Evolutionary conservation across 768 basidiomycete genomes (phyloP).

Genomic region (Lentinula sp.): DNA sequence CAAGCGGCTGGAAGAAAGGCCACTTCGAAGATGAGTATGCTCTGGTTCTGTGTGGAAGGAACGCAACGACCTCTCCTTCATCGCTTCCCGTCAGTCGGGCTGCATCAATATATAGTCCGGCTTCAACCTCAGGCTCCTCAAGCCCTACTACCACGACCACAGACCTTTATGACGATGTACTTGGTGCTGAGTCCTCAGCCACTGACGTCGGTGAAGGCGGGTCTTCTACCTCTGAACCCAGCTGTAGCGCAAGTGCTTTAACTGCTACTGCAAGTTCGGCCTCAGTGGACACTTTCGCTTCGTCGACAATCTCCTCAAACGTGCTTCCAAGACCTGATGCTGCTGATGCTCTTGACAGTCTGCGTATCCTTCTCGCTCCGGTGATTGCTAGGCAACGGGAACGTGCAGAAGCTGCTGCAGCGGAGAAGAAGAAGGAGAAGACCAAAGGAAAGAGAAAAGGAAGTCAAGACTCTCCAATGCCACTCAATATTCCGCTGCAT

Average conservation of each 20-base stretch:
- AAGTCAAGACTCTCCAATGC: constrained; percentile 51
- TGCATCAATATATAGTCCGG: not conserved
- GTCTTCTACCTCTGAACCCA: not conserved
- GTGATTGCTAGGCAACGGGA: constrained; percentile 60
- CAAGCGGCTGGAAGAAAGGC: constrained; percentile 68
- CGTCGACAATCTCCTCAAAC: constrained; percentile 6
- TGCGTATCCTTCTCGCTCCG: constrained; percentile 68
- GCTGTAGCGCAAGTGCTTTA: not conserved
- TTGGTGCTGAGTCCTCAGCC: not conserved
- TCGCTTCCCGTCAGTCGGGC: not conserved
- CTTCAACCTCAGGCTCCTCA: not conserved
- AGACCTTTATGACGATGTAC: not conserved
- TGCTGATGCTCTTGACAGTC: constrained; percentile 55
- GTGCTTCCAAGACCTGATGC: constrained; percentile 35
- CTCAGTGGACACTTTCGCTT: not conserved
- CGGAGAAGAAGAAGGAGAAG: constrained; percentile 32
- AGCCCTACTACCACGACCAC: constrained; percentile 2
- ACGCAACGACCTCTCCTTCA: constrained; percentile 26
- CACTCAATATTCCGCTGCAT: constrained; percentile 79
- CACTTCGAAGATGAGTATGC: not conserved
- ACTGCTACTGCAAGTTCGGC: not conserved
- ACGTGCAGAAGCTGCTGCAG: constrained; percentile 44
- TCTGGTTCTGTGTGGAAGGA: constrained; percentile 19
- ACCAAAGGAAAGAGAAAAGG: constrained; percentile 9
- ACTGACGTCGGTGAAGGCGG: not conserved